A percentile compares a stretch with the other conserved stretches of the same genome.
Evolutionary conservation across 352 stramenopile species (phyloP).

Genomic region (Globisporangium polare): DNA sequence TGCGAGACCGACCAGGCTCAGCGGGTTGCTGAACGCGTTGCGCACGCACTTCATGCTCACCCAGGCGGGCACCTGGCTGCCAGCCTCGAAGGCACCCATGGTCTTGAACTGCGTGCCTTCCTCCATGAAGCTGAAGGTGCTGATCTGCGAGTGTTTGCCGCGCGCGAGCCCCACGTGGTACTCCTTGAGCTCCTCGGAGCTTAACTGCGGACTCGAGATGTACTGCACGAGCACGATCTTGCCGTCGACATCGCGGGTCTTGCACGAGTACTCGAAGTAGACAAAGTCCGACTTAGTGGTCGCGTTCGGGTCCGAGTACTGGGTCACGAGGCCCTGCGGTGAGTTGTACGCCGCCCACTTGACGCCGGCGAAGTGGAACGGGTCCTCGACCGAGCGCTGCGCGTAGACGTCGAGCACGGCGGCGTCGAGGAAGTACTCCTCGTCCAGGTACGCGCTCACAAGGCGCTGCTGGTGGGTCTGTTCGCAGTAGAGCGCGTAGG

Average conservation of each 20-base stretch:
- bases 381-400: conserved; percentile 22
- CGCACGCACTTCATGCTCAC: conserved; percentile 6
- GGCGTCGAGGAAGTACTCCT: conserved; percentile 29
- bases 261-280: conserved; percentile 17
- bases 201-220: conserved; percentile 8
- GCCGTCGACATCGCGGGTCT: conserved; percentile 6
- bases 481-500: conserved; percentile 27
- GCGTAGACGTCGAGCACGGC: conserved; percentile 40
- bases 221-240: conserved; percentile 13
- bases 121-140: conserved; percentile 3
- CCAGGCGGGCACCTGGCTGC: conserved; percentile 6
- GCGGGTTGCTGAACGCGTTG: conserved; percentile 4
- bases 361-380: conserved; percentile 55
- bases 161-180: conserved; percentile 1
- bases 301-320: conserved; percentile 4
- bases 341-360: conserved; percentile 29
- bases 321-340: not conserved
- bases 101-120: conserved; percentile 13
- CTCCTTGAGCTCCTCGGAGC: conserved; percentile 3
- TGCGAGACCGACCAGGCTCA: conserved; percentile 9
- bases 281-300: conserved; percentile 9
- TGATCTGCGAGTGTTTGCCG: conserved; percentile 1
- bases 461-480: conserved; percentile 26
- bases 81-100: conserved; percentile 4
- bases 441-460: conserved; percentile 4